A percentile compares a stretch with the other conserved stretches of the same genome.
Evolutionary conservation across 2,329 filamentous ascomycete species (phyloP).

Genomic region (Mollisia scopiformis): DNA sequence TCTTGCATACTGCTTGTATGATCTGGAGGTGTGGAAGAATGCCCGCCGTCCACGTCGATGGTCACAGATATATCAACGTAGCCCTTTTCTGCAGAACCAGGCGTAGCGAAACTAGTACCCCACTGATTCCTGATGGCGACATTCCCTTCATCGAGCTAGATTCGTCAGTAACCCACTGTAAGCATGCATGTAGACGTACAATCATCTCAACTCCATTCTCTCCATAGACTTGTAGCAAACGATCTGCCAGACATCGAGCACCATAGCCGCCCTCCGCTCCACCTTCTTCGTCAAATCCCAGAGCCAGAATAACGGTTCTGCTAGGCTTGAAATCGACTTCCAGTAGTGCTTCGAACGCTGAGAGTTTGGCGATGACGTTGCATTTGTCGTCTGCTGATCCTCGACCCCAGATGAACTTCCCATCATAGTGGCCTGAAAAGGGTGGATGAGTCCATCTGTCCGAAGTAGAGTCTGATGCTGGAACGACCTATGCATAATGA

Average conservation of each 20-base stretch:
- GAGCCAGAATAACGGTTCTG: constrained; percentile 61
- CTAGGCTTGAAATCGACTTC: constrained; percentile 52
- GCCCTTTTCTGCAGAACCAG: constrained; percentile 64
- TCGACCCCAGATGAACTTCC: constrained; percentile 57
- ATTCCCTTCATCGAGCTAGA: constrained; percentile 58
- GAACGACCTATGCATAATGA: constrained; percentile 45
- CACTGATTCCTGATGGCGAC: constrained; percentile 48
- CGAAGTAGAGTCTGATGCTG: constrained; percentile 44
- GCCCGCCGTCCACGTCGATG: constrained; percentile 60
- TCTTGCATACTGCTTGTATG: constrained; percentile 52
- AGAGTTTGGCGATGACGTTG: constrained; percentile 54
- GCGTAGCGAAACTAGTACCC: constrained; percentile 45
- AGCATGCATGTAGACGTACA: constrained; percentile 35
- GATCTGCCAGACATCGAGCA: constrained; percentile 53
- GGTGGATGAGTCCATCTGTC: constrained; percentile 58
- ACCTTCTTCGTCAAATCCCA: constrained; percentile 69
- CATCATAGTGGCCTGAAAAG: constrained; percentile 56
- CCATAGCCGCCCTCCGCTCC: constrained; percentile 53
- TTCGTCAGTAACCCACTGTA: not conserved
- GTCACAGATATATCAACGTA: constrained; percentile 54
- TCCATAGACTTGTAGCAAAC: constrained; percentile 57
- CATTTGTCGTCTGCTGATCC: constrained; percentile 60
- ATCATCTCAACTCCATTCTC: constrained; percentile 61
- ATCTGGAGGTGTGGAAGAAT: constrained; percentile 60
- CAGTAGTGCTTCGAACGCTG: constrained; percentile 58